Evolutionary conservation across 306 rosid genomes (phyloP), one percentile per base, ranked within the genome.

Genomic region (Trifolium dubium): DNA sequence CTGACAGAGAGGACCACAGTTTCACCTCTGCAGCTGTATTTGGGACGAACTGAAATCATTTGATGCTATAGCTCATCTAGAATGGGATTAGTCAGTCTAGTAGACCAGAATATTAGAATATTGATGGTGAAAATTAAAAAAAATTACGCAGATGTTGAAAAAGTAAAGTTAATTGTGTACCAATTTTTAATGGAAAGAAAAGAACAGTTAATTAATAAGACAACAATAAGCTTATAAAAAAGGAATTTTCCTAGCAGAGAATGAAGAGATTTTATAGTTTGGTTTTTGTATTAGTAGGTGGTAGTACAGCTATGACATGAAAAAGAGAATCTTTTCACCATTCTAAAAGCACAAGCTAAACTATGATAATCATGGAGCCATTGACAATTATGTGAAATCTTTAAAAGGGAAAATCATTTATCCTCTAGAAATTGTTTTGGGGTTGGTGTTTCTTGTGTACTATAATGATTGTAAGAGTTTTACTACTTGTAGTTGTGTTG

Each of bases 271-370:
- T 67, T 11, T 28, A 14, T 30, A 74, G 34, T 68, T 6, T 31
- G 66, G 39, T 30, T 73, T 73, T 73, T 73, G 75, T 59, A 59
- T 51, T 58, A 70, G 44, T 71, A 41, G 71, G 76, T 75, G 70
- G 80, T 54, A 81, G 80, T 54, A 81, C 83, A 79, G 86, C 63
- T 71, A 69, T 67, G 82, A 55, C 68, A 44, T 51, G 41, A 79
- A 71, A 67, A 64, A 77, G 81, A 86, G 85, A 81, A 81, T 73
- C 77, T 80, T 82, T 81, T 84, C 80, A 77, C 82, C 80, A 54
- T 64, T 85, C 92, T 66, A 81, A 70, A 64, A 56, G 41, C 67
- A 59, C 74, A 73, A 81, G 71, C 28, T 73, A 72, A 32, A 34
- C 0, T 50, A 69, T 66, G 19, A 77, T 77, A 44, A 47, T 32